A percentile compares a stretch with the other conserved stretches of the same genome.
These are phyloP conservation scores for Amauroascus niger DNA, from an alignment of 2,329 filamentous ascomycete genomes.

Conservation along the genomic window DNA sequence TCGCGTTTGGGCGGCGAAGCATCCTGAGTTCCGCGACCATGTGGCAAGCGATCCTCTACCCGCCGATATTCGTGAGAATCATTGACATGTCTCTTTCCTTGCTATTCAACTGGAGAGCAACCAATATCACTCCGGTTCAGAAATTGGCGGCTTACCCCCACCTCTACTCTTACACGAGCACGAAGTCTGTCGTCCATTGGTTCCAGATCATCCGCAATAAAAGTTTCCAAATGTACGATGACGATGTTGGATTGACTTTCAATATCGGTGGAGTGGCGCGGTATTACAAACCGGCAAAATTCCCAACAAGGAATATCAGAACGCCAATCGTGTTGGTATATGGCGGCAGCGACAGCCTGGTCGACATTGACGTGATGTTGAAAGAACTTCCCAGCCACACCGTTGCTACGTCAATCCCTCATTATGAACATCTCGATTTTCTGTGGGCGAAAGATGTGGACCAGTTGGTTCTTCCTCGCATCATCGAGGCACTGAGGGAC, in stretches of 20 bases:
- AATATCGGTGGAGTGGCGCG: conserved; percentile 57
- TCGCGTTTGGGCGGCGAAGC: conserved; percentile 82
- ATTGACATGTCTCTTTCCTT: conserved; percentile 76
- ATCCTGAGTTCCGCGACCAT: conserved; percentile 89
- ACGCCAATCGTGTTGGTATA: conserved; percentile 91
- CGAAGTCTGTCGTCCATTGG: conserved; percentile 96
- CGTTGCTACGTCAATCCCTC: conserved; percentile 72
- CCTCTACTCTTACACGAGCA: conserved; percentile 91
- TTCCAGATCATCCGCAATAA: conserved; percentile 97
- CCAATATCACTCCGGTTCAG: conserved; percentile 75
- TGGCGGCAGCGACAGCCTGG: conserved; percentile 83
- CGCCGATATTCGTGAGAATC: conserved; percentile 77
- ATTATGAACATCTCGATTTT: conserved; percentile 96
- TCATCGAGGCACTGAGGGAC: conserved; percentile 76
- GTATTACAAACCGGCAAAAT: conserved; percentile 93
- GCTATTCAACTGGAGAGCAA: conserved; percentile 79
- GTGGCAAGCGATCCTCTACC: conserved; percentile 95
- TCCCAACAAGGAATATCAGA: conserved; percentile 92
- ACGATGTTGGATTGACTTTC: conserved; percentile 73
- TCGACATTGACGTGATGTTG: conserved; percentile 89
- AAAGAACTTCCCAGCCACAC: conserved; percentile 78
- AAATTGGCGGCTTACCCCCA: conserved; percentile 94
- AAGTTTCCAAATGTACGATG: conserved; percentile 97
- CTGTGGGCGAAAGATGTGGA: conserved; percentile 86
- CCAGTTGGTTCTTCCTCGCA: conserved; percentile 74